Evolutionary conservation across 208 protist species (phyloP).

Genomic region (Phytomonas sp.): DNA sequence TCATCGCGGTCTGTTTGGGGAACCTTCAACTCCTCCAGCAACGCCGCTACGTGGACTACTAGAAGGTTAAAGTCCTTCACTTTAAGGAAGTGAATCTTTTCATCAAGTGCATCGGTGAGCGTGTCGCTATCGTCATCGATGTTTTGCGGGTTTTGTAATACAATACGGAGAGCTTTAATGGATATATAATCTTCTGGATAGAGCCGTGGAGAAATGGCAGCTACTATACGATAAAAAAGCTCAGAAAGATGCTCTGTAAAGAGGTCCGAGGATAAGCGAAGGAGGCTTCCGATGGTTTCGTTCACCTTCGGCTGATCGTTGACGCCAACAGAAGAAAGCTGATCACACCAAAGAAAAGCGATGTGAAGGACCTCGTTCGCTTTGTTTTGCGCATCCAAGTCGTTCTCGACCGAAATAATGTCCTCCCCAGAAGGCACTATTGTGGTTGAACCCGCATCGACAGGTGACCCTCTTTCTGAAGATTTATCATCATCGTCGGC

Average conservation of each 20-base stretch:
- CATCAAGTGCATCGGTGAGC: conserved; percentile 32
- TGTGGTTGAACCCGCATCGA: neutral
- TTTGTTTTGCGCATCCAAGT: conserved; percentile 15
- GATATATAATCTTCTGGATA: conserved; percentile 71
- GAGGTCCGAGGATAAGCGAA: conserved; percentile 21
- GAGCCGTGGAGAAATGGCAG: conserved; percentile 49
- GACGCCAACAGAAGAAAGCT: conserved; percentile 18
- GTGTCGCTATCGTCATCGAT: conserved; percentile 15
- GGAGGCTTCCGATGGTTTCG: conserved; percentile 20
- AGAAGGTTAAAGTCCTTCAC: conserved; percentile 29
- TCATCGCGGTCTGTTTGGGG: conserved; percentile 31
- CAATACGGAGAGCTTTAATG: conserved; percentile 61
- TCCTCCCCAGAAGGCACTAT: conserved; percentile 9
- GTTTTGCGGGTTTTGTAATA: conserved; percentile 15
- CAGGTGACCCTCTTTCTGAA: neutral
- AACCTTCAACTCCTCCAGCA: conserved; percentile 44
- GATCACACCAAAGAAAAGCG: conserved; percentile 25
- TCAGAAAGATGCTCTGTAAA: conserved; percentile 17
- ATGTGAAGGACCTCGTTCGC: conserved; percentile 20
- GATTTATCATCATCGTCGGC: conserved; percentile 1
- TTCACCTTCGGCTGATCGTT: neutral
- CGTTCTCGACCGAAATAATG: neutral
- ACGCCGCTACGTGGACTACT: conserved; percentile 19
- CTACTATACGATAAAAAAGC: conserved; percentile 28
- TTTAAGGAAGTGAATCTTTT: conserved; percentile 48